These are phyloP conservation scores for Colletotrichum sp. DNA, from an alignment of 2,329 filamentous ascomycete species.

Conservation along the genomic window DNA sequence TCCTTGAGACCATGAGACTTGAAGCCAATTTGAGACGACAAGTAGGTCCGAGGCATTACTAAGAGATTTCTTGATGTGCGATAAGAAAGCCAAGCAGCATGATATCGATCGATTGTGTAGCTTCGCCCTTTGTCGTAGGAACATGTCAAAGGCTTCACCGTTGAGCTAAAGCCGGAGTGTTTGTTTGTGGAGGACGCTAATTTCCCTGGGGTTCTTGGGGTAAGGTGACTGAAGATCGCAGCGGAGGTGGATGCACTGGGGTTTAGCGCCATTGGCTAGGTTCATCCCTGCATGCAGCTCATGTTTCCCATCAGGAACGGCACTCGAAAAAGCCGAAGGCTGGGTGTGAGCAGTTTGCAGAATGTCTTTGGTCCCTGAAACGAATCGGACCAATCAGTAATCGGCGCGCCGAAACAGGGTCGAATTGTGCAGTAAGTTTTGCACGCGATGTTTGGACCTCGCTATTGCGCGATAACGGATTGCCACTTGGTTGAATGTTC, in stretches of 20 bases:
- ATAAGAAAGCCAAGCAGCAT: neutral
- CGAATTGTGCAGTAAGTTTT: neutral
- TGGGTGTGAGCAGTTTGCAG: neutral
- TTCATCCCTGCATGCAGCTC: neutral
- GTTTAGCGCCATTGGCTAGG: neutral
- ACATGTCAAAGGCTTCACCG: neutral
- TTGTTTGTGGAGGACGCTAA: neutral
- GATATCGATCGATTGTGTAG: neutral
- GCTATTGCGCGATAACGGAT: neutral
- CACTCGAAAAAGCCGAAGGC: neutral
- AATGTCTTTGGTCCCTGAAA: neutral
- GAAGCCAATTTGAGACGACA: neutral
- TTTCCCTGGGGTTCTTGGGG: neutral
- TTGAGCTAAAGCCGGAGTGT: neutral
- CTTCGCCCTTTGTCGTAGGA: rapidly evolving
- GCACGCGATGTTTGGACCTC: neutral
- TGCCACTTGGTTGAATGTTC: neutral
- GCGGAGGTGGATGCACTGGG: neutral
- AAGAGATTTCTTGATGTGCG: neutral
- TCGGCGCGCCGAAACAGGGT: neutral
- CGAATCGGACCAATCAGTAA: neutral
- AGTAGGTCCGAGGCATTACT: neutral
- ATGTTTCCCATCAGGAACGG: neutral
- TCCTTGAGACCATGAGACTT: neutral
- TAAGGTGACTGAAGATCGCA: neutral